Evolutionary conservation across 768 basidiomycete genomes (phyloP), one percentile per base, ranked within the genome.

Genomic region (Phaeolepiota aurea): DNA sequence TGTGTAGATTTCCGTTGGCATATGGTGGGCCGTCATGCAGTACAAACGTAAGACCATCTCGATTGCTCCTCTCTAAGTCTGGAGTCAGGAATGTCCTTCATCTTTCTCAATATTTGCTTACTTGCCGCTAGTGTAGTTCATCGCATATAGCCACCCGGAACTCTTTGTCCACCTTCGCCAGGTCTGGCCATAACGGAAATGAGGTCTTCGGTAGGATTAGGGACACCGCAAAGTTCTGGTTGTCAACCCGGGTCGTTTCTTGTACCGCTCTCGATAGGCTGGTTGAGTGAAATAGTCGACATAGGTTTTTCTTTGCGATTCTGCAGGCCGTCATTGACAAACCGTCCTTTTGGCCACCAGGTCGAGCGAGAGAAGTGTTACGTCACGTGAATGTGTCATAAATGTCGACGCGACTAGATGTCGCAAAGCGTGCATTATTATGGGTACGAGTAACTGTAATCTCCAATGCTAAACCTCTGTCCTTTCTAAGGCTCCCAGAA

Each of bases 11-110:
- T 0, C 96, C 96, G 55, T 99, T 99, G 1, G 94, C 94, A 54
- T 98, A 98, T 0, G 96, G 96, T 21, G 94, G 94, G 0, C 94
- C 96, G 57, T 99, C 94, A 48, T 94, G 92, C 38, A 93, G 67
- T 10, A 96, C 82, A 52, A 92, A 98, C 20, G 79, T 54, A 1
- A 79, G 76, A 2, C 86, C 75, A 22, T 71, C 64, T 10, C 68
- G 74, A 51, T 86, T 78, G 45, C 78, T 64, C 62, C 69, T 74
- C 89, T 93, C 12, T 32, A 19, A 30, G 31, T 20, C 13, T 16
- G 14, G 19, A 11, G 35, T 16, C 11, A 21, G 37, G 32, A 41
- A n/a, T 20, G 7, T 44, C 3, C 15, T 22, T 21, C 12, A 3
- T 11, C 41, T 40, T 16, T 4, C 21, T 19, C 38, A 28, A 21